Evolutionary conservation across 2,329 filamentous ascomycete species (phyloP), one percentile per base, ranked within the genome.

Genomic region (Sarocladium brachiariae): DNA sequence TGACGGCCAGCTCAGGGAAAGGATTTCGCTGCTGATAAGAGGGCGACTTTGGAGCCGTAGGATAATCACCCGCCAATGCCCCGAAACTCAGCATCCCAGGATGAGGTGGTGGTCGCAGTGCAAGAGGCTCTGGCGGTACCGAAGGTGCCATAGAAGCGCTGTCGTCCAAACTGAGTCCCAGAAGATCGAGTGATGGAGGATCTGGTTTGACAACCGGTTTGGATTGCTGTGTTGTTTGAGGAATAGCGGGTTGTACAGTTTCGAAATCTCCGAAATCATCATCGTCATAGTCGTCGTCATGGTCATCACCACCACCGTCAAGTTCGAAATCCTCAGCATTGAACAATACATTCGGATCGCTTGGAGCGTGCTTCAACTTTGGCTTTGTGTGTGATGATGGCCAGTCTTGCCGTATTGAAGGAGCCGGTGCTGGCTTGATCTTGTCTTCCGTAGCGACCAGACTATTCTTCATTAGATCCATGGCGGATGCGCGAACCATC

Each of bases 241-340:
- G 53, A 45, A 55, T 35, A 37, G 53, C 34, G 23, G 59, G 48
- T 38, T 57, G 52, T 2, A 72, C 74, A 18, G 70, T 73, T 61
- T 82, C 78, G 58, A 83, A 83, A 45, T 82, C 79, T 13, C 80
- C 81, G 66, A 83, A 82, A 27, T 78, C 75, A 43, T 76, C 75
- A 52, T 76, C 75, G 16, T 76, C 73, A 5, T 68, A 68, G 21
- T 64, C 60, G 30, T 80, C 76, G 27, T 77, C 77, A 43, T 76
- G 74, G 19, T 77, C 65, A 7, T 68, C 61, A n/a, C 69, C 67
- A 6, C 68, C 70, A 10, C 68, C 68, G 30, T 70, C 62, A 13
- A 70, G 60, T 50, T 73, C 73, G 55, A 76, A 77, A 47, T 80
- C 75, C 37, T 78, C 75, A 31, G 78, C 83, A 63, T 88, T 84